phyloP scores from a whole-genome alignment of 2,329 filamentous ascomycete species.

The Fusarium caatingaense region DNA sequence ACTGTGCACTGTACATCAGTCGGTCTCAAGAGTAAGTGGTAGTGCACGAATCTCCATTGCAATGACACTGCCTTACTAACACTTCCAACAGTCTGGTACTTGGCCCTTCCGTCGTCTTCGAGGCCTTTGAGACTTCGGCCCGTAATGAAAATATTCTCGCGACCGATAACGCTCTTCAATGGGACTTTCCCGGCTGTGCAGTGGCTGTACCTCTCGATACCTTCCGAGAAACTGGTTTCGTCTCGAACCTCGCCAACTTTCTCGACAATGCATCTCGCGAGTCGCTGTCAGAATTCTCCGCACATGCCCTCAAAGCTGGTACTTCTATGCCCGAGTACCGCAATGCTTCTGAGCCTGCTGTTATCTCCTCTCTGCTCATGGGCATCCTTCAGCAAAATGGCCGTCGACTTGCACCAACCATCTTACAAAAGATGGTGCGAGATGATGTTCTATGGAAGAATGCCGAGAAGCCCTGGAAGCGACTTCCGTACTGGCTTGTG shows the following conservation, averaged over 20 bases:
- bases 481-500: slow-evolving; percentile 71
- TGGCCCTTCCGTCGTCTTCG: slow-evolving; percentile 54
- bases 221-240: slow-evolving; percentile 42
- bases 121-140: slow-evolving; percentile 71
- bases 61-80: background rate
- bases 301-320: slow-evolving; percentile 64
- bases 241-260: slow-evolving; percentile 59
- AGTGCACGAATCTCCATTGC: background rate
- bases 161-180: slow-evolving; percentile 62
- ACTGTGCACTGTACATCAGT: slow-evolving; percentile 49
- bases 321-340: slow-evolving; percentile 63
- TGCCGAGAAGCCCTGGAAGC: slow-evolving; percentile 68
- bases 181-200: slow-evolving; percentile 69
- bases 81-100: slow-evolving; percentile 36
- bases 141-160: slow-evolving; percentile 63
- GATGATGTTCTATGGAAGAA: slow-evolving; percentile 69
- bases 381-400: slow-evolving; percentile 70
- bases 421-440: slow-evolving; percentile 67
- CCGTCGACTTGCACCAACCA: slow-evolving; percentile 47
- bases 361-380: slow-evolving; percentile 71
- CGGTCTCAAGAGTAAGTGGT: slow-evolving; percentile 44
- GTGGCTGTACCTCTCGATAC: slow-evolving; percentile 57
- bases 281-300: slow-evolving; percentile 64
- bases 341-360: slow-evolving; percentile 66
- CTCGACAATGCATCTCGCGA: slow-evolving; percentile 68